Conservation (phyloP, 768 basidiomycete genomes). For the Kondoa malvinella region DNA sequence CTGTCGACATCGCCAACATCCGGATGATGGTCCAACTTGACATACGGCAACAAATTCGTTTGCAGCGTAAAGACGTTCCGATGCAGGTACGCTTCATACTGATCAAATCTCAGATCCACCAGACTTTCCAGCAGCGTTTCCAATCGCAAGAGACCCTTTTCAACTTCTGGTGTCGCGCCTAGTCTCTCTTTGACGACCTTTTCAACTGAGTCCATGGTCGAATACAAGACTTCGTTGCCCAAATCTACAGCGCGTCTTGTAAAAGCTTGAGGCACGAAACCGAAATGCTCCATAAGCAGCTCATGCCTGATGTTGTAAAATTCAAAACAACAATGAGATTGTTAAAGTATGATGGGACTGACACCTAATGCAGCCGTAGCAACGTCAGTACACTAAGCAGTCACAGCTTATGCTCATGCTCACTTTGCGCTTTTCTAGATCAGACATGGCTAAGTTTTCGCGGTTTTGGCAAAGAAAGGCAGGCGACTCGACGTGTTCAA, state of each 20-base stretch:
- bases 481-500: no score
- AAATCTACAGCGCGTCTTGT: constrained; percentile 24
- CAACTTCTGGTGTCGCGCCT: constrained; percentile 17
- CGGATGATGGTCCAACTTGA: constrained; percentile 21
- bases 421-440: background rate
- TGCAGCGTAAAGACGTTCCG: constrained; percentile 24
- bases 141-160: constrained; percentile 23
- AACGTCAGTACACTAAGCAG: no score
- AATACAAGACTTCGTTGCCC: constrained; percentile 25
- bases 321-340: no score
- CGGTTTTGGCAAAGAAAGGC: background rate
- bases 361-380: no score
- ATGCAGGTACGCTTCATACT: constrained; percentile 25
- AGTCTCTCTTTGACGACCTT: constrained; percentile 12
- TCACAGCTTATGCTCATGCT: background rate
- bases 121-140: constrained; percentile 25
- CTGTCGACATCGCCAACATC: constrained; percentile 6
- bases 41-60: constrained; percentile 20
- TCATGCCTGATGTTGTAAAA: constrained; percentile 12
- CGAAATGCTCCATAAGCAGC: constrained; percentile 23
- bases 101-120: constrained; percentile 26
- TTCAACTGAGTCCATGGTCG: constrained; percentile 20
- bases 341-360: no score
- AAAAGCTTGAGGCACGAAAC: constrained; percentile 24
- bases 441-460: background rate